Evolutionary conservation across 179 eudicot species (phyloP).

Genomic region (Amaranthus tricolor): DNA sequence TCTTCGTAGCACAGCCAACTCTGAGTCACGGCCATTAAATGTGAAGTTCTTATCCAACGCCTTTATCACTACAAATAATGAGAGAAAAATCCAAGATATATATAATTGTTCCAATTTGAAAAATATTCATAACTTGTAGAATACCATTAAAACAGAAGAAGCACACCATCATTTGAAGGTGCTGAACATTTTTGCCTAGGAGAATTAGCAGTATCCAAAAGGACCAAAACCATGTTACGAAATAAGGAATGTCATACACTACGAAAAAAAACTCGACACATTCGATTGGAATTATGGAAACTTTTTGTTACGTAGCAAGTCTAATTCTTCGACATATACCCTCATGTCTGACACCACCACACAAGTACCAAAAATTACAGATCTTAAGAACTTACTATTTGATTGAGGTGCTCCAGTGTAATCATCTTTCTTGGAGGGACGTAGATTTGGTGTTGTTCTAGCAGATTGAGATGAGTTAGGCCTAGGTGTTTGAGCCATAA

Average conservation of each 20-base stretch:
- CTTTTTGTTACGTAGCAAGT: too few species aligned
- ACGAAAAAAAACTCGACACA: too few species aligned
- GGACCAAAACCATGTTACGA: too few species aligned
- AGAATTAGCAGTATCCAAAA: constrained; percentile 6
- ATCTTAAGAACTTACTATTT: constrained; percentile 46
- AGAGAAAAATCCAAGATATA: not conserved
- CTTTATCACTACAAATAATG: constrained; percentile 41
- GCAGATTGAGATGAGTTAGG: constrained; percentile 41
- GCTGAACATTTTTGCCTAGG: not conserved
- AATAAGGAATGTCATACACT: too few species aligned
- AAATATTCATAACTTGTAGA: not conserved
- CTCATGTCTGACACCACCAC: too few species aligned
- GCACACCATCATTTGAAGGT: not conserved
- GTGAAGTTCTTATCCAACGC: constrained; percentile 50
- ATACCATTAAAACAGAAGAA: not conserved
- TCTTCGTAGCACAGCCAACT: constrained; percentile 45
- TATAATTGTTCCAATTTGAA: not conserved
- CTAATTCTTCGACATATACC: too few species aligned
- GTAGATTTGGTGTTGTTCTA: constrained; percentile 60
- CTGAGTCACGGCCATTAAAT: constrained; percentile 50
- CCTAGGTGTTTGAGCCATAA: constrained; percentile 57
- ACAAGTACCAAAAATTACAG: not conserved
- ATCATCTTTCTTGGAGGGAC: constrained; percentile 56
- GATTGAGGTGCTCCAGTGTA: constrained; percentile 37
- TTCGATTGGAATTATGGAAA: too few species aligned